Evolutionary conservation across 2,329 filamentous ascomycete species (phyloP).

Genomic region (Aspergillus sp.): DNA sequence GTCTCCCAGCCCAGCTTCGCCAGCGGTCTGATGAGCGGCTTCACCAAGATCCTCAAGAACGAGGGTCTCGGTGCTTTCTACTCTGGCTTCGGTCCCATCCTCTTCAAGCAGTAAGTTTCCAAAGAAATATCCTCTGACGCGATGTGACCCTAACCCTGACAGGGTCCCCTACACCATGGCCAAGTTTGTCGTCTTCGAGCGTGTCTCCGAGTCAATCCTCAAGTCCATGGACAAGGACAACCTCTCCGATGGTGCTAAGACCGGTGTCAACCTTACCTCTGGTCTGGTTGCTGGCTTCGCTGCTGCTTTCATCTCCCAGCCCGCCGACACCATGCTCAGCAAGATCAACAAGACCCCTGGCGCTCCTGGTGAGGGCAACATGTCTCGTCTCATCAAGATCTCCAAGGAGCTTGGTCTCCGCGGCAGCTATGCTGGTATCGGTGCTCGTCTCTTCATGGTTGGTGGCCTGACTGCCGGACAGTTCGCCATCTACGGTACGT

Average conservation of each 20-base stretch:
- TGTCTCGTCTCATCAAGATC: slow-evolving; percentile 76
- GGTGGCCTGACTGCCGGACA: slow-evolving; percentile 69
- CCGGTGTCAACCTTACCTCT: slow-evolving; percentile 71
- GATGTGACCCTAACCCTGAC: slow-evolving; percentile 5
- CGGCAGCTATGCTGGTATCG: slow-evolving; percentile 72
- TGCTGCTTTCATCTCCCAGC: slow-evolving; percentile 77
- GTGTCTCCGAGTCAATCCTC: slow-evolving; percentile 69
- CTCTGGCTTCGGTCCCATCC: slow-evolving; percentile 78
- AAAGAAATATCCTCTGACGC: not conserved
- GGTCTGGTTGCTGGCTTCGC: slow-evolving; percentile 82
- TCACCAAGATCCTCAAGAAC: slow-evolving; percentile 70
- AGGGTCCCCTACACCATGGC: slow-evolving; percentile 89
- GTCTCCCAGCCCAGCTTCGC: slow-evolving; percentile 82
- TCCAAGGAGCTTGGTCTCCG: slow-evolving; percentile 72
- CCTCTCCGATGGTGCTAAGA: slow-evolving; percentile 61
- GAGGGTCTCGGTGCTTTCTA: slow-evolving; percentile 84
- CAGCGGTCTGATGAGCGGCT: slow-evolving; percentile 66
- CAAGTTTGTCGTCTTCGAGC: slow-evolving; percentile 92
- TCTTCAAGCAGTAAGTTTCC: slow-evolving; percentile 65
- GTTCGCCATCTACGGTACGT: slow-evolving; percentile 74
- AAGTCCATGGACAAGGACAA: slow-evolving; percentile 59
- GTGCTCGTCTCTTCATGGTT: slow-evolving; percentile 67
- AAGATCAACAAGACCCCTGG: slow-evolving; percentile 96
- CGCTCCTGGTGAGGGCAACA: slow-evolving; percentile 74
- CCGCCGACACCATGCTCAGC: slow-evolving; percentile 85